phyloP scores from a whole-genome alignment of 306 rosid genomes.

The Trifolium subterraneum region DNA sequence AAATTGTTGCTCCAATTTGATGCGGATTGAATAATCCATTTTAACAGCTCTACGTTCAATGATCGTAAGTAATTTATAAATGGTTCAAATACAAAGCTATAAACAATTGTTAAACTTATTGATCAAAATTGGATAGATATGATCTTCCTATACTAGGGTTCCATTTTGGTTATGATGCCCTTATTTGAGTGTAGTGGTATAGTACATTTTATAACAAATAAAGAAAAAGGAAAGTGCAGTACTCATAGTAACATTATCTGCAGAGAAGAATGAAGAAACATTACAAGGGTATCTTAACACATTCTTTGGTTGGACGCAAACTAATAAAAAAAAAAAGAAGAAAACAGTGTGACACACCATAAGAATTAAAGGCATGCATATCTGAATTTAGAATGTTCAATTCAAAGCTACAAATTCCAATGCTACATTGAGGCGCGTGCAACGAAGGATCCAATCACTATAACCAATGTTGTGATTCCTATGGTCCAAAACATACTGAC shows the following conservation, averaged over 20 bases:
- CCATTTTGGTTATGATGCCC: not conserved
- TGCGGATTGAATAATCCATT: no score
- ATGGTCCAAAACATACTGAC: slow-evolving; percentile 53
- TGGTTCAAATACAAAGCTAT: no score
- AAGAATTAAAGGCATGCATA: slow-evolving; percentile 33
- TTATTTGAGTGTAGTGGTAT: not conserved
- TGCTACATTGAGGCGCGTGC: slow-evolving; percentile 61
- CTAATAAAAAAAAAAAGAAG: not conserved
- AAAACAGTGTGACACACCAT: slow-evolving; percentile 29
- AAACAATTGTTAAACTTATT: not conserved
- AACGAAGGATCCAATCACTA: slow-evolving; percentile 43
- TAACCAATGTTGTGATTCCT: slow-evolving; percentile 32
- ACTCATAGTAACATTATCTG: not conserved
- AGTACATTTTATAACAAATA: not conserved
- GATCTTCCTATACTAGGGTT: not conserved
- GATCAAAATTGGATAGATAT: not conserved
- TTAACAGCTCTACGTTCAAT: no score
- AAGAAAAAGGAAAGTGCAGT: slow-evolving; percentile 1
- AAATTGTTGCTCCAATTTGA: no score
- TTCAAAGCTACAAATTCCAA: slow-evolving; percentile 54
- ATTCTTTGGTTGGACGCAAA: slow-evolving; percentile 4
- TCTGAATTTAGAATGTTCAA: slow-evolving; percentile 48
- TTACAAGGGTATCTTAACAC: slow-evolving; percentile 12
- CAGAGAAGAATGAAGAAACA: slow-evolving; percentile 10
- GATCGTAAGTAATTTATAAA: no score